Base-by-base conservation (phyloP, 345 rosid species). In the Stellera chamaejasme region DNA sequence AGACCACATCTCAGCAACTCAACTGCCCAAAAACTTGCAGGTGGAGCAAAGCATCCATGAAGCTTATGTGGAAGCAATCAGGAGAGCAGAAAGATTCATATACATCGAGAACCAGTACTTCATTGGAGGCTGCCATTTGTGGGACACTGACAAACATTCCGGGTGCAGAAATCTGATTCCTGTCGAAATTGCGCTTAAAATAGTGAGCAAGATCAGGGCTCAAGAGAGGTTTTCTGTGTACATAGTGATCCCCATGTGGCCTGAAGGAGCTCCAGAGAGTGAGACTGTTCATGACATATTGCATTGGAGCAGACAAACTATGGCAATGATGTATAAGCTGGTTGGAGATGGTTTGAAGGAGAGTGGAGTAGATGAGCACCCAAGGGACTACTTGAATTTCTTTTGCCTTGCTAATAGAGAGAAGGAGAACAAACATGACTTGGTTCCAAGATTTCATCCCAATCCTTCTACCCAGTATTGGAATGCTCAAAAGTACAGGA, bases 231-330 rank as follows among this genome's bases (percentile, higher is more conserved):
- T 92, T 72, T 76, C 95, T 0, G 88, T 74, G 44, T 92, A 92
- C 57, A 74, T 92, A 27, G 48, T 88, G 75, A 82, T 92, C 49
- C 95, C 98, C 11, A 88, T 92, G 98, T 92, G 98, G 95, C 95
- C 98, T 4, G 98, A 88, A 74, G 96, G 95, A 16, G 71, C 73
- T 27, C 88, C 96, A 0, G 93, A 80, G 27, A 85, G 96, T 50
- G 90, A 88, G 28, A 61, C 90, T 0, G 96, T 88, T 13, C 82
- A 79, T 59, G 98, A 88, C 52, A 92, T 92, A 58, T 67, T 92
- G 75, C 90, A 88, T n/a, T 88, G 96, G 95, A 92, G 88, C 0
- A 74, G 95, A 62, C 82, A 82, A 60, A 92, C 95, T 4, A 83
- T 82, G 87, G 45, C 75, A 1, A 88, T 83, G 96, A 92, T 92